phyloP scores from a whole-genome alignment of 106 monocot genomes.

The Acorus gramineus region DNA sequence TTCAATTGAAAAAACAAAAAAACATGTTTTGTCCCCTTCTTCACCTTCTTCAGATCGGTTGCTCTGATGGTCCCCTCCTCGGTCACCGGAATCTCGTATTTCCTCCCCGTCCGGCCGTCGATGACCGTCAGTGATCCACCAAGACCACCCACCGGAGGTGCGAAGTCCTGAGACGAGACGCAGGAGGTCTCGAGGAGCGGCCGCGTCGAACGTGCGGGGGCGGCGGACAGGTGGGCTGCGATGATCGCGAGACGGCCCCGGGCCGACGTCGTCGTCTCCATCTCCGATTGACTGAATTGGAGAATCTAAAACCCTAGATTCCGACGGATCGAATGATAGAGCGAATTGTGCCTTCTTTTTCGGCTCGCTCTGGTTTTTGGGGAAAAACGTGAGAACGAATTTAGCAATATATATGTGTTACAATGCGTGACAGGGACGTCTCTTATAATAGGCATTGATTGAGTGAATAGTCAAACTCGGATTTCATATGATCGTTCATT shows the following conservation, averaged over 20 bases:
- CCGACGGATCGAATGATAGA: no score
- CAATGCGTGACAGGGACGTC: no score
- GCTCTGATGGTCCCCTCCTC: constrained; percentile 83
- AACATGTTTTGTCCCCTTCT: neutral
- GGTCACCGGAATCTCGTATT: constrained; percentile 57
- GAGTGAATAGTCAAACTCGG: no score
- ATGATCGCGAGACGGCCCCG: constrained; percentile 64
- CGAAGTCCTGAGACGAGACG: constrained; percentile 20
- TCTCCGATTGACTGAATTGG: no score
- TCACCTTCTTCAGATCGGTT: constrained; percentile 81
- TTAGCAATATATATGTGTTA: no score
- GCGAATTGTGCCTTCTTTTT: no score
- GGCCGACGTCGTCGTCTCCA: constrained; percentile 6
- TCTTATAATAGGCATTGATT: no score
- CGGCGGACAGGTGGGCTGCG: constrained; percentile 46
- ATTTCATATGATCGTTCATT: no score
- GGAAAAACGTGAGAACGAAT: no score
- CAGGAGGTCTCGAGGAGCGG: constrained; percentile 38
- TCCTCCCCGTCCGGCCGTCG: constrained; percentile 75
- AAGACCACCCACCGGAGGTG: constrained; percentile 17
- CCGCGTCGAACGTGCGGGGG: neutral
- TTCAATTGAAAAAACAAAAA: neutral
- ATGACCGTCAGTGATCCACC: constrained; percentile 52
- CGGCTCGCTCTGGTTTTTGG: no score
- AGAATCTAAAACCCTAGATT: no score